Evolutionary conservation across 345 rosid species (phyloP), one percentile per base, ranked within the genome.

Genomic region (Combretum micranthum): DNA sequence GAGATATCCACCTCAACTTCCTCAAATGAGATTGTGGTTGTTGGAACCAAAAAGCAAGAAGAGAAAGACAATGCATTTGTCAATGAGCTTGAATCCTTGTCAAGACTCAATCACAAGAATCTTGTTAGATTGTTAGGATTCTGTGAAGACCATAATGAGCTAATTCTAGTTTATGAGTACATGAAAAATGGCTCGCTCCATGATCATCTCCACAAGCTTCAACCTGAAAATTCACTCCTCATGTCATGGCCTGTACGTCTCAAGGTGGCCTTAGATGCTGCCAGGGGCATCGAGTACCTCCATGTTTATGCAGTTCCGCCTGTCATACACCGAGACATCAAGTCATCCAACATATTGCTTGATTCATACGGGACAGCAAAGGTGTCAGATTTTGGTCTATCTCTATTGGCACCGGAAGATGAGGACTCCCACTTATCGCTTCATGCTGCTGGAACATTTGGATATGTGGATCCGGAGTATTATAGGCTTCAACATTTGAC

Each of bases 391-490:
- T 90, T 90, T 2, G 93, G 97, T 1, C 81, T 90, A 3, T 90
- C 93, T 9, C 65, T 81, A 44, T 69, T 75, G 71, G 87, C 88
- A 21, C 95, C 95, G 0, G 65, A 62, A 0, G 92, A 83, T 1
- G 84, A 73, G 2, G 68, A 56, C 48, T 74, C 88, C 2, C 88
- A 81, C 58, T 72, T 90, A 4, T 87, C 97, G 3, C 68, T 83
- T 13, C 69, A 50, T 0, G 88, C 87, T 0, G 95, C 97, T 0
- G 97, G 97, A 0, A 90, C 97, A 0, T 66, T 90, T 0, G 97
- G 97, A 0, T 90, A 90, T 50, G 80, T 90, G 50, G 97, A 87
- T 25, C 97, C 95, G 0, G 97, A 87, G 72, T 85, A 85, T 75
- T 90, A 81, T 55, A 74, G 84, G 56, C 77, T 87, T 7, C 92